phyloP scores from a whole-genome alignment of 768 basidiomycete species.

The Phanerochaete carnosa region DNA sequence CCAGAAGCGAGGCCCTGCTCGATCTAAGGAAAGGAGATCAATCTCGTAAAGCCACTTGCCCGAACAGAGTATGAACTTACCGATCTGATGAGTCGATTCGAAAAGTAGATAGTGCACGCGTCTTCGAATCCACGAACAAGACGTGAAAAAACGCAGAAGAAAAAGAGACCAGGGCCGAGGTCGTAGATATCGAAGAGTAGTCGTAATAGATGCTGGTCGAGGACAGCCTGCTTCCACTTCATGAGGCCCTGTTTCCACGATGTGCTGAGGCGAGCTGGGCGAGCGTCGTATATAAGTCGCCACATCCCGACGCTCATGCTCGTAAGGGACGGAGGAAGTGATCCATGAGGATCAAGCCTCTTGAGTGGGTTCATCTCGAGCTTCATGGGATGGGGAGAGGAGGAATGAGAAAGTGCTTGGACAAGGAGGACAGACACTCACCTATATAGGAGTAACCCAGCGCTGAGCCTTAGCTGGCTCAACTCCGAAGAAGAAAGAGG shows the following conservation, averaged over 20 bases:
- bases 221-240: neutral
- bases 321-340: neutral
- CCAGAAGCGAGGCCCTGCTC: neutral
- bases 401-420: neutral
- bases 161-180: constrained; percentile 1
- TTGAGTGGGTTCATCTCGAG: neutral
- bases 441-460: neutral
- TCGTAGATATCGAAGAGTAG: neutral
- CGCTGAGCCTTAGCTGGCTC: neutral
- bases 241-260: neutral
- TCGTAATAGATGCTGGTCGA: neutral
- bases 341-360: neutral
- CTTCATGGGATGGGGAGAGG: neutral
- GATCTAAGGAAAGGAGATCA: neutral
- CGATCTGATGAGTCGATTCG: neutral
- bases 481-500: neutral
- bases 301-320: neutral
- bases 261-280: neutral
- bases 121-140: constrained; percentile 2
- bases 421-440: neutral
- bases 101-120: neutral
- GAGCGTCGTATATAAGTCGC: neutral
- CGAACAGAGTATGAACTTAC: neutral
- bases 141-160: neutral
- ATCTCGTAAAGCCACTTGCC: neutral